phyloP scores from a whole-genome alignment of 208 protist genomes.

The Vickermania ingenoplastis region DNA sequence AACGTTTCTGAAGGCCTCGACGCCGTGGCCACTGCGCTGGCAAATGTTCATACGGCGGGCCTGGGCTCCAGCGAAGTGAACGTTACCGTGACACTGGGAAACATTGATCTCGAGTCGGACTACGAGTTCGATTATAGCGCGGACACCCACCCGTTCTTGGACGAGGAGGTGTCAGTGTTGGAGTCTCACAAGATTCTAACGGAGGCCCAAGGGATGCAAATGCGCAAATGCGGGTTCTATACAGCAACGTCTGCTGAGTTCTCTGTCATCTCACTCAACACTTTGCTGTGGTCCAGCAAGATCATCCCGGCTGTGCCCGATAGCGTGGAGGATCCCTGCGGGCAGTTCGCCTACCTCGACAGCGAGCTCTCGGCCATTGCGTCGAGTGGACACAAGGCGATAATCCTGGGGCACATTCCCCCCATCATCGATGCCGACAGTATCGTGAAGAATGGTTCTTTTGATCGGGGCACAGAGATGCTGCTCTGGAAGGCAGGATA shows the following conservation, averaged over 20 bases:
- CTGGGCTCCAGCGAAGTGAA: slow-evolving; percentile 12
- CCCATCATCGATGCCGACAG: slow-evolving; percentile 38
- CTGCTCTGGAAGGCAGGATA: slow-evolving; percentile 67
- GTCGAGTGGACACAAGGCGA: slow-evolving; percentile 29
- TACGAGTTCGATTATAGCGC: slow-evolving; percentile 37
- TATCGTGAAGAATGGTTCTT: slow-evolving; percentile 22
- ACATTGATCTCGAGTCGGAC: slow-evolving; percentile 72
- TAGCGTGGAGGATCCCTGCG: slow-evolving; percentile 46
- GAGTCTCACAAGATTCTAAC: slow-evolving; percentile 15
- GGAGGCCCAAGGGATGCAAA: slow-evolving; percentile 17
- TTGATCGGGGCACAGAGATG: slow-evolving; percentile 16
- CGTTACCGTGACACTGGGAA: slow-evolving; percentile 27
- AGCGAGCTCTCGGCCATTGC: slow-evolving; percentile 24
- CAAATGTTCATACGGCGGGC: slow-evolving; percentile 7
- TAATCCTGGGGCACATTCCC: slow-evolving; percentile 77
- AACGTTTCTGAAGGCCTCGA: neutral
- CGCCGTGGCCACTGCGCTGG: slow-evolving; percentile 17
- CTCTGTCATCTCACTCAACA: slow-evolving; percentile 59
- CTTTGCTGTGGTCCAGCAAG: slow-evolving; percentile 49
- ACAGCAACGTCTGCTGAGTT: slow-evolving; percentile 10
- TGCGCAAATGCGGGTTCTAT: slow-evolving; percentile 60
- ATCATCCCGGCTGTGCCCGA: slow-evolving; percentile 25
- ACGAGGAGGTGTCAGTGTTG: slow-evolving; percentile 19
- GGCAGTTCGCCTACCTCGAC: slow-evolving; percentile 58
- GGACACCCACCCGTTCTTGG: slow-evolving; percentile 14